A percentile compares a stretch with the other conserved stretches of the same genome.
phyloP scores from a whole-genome alignment of 1,139 yeast species.

The Geotrichum cucujoidarum region DNA sequence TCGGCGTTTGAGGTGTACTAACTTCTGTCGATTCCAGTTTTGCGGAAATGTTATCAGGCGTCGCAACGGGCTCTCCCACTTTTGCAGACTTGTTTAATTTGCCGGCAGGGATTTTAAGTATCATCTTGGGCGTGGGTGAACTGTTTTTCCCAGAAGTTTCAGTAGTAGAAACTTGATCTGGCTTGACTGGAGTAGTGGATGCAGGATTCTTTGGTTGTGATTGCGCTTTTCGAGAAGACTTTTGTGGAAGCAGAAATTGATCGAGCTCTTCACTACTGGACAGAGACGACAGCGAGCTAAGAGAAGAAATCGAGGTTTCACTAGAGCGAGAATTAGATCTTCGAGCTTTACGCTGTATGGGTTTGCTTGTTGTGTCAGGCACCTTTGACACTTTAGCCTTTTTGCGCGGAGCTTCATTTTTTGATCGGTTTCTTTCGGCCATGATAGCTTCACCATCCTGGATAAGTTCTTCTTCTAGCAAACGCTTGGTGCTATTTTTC shows the following conservation, averaged over 20 bases:
- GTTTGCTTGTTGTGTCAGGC: background rate
- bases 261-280: background rate
- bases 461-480: slow-evolving; percentile 66
- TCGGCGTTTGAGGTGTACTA: too few species aligned
- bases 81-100: too few species aligned
- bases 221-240: background rate
- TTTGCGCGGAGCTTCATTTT: slow-evolving; percentile 18
- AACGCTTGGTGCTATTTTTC: slow-evolving; percentile 51
- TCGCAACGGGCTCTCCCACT: too few species aligned
- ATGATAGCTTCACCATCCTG: slow-evolving; percentile 57
- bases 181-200: too few species aligned
- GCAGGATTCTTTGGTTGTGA: background rate
- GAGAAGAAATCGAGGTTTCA: slow-evolving; percentile 1
- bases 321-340: background rate
- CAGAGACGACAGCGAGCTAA: slow-evolving; percentile 4
- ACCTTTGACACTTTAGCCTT: background rate
- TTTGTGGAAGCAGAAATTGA: background rate
- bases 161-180: too few species aligned
- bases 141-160: too few species aligned
- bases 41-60: too few species aligned
- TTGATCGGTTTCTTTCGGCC: slow-evolving; percentile 19
- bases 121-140: too few species aligned
- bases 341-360: background rate
- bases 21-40: too few species aligned
- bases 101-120: too few species aligned